Evolutionary conservation across 805 yeast species (phyloP), one percentile per base, ranked within the genome.

Genomic region (Cyberlindnera meyerae): DNA sequence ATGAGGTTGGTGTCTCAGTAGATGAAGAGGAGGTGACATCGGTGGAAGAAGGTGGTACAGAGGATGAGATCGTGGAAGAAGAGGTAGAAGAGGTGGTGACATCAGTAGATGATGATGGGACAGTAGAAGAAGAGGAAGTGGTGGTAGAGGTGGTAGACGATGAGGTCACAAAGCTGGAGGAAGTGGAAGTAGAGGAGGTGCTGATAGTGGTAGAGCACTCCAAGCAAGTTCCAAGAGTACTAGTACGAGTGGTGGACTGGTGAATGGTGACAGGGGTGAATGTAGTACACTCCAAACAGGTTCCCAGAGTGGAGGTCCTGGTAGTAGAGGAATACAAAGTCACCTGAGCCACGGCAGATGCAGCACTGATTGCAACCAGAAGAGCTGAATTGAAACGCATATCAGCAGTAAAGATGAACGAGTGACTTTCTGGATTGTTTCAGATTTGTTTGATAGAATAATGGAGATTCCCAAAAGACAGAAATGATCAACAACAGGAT

Each of bases 51-150:
- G 8, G 11, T 11, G 27, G n/a, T 11, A n/a, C 12, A 7, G n/a
- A 24, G 11, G 29, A 27, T 13, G 29, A 27, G 13, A 24, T 11
- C 9, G 35, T 5, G 35, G 16, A 4, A 12, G 27, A 17, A 9
- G 24, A 25, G 18, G 36, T 11, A 11, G 27, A 26, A 11, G 44
- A 29, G 6, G 29, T 27, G 7, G 18, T 7, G 31, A 28, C 31
- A 17, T 18, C 26, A 17, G 18, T 15, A 17, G 32, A 21, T 5
- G 18, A 15, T 15, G 8, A 11, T 9, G 14, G 11, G 15, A 30
- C 15, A 11, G 36, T 15, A 27, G 29, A 5, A 27, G 16, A 27
- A 8, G 29, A 27, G 29, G 29, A n/a, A 8, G 29, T 14, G 18
- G 13, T 15, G 9, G 11, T 13, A 24, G 27, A 24, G n/a, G 27